phyloP scores from a whole-genome alignment of 2,329 filamentous ascomycete species.

The Rachicladosporium sp. region DNA sequence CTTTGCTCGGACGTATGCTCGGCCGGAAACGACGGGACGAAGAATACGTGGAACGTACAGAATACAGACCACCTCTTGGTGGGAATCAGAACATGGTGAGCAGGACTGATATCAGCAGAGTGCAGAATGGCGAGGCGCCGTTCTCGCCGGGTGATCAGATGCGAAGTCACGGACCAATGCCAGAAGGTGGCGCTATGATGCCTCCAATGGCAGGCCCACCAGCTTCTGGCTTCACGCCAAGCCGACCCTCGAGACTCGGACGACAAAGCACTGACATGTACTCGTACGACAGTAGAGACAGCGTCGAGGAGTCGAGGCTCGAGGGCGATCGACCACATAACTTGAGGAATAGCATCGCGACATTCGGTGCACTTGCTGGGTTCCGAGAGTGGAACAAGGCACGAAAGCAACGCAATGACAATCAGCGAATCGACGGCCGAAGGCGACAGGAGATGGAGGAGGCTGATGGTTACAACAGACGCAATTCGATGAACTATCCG shows the following conservation, averaged over 20 bases:
- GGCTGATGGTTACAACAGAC: slow-evolving; percentile 22
- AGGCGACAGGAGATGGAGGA: slow-evolving; percentile 35
- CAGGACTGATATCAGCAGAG: slow-evolving; percentile 34
- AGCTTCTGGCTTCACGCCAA: slow-evolving; percentile 6
- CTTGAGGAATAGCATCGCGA: slow-evolving; percentile 37
- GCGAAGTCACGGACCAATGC: neutral
- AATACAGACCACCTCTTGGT: slow-evolving; percentile 34
- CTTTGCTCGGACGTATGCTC: too few species aligned
- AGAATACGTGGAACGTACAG: slow-evolving; percentile 40
- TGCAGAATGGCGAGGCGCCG: slow-evolving; percentile 43
- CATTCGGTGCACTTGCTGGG: slow-evolving; percentile 20
- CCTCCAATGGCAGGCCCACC: slow-evolving; percentile 20
- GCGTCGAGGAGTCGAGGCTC: slow-evolving; percentile 18
- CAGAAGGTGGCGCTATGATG: slow-evolving; percentile 1
- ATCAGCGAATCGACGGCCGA: slow-evolving; percentile 46
- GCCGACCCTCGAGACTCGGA: slow-evolving; percentile 1
- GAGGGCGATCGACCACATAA: slow-evolving; percentile 20
- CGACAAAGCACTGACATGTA: slow-evolving; percentile 6
- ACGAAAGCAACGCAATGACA: slow-evolving; percentile 45
- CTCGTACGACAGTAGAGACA: slow-evolving; percentile 24
- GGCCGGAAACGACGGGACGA: slow-evolving; percentile 25
- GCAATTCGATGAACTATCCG: slow-evolving; percentile 18
- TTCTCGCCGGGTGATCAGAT: slow-evolving; percentile 27
- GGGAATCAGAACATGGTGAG: slow-evolving; percentile 33
- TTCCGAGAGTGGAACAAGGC: slow-evolving; percentile 33